Percentiles rank a stretch among this genome's conserved stretches.
Evolutionary conservation across 139 green algal species (phyloP).

Genomic region (Zygnema circumcarinatum): DNA sequence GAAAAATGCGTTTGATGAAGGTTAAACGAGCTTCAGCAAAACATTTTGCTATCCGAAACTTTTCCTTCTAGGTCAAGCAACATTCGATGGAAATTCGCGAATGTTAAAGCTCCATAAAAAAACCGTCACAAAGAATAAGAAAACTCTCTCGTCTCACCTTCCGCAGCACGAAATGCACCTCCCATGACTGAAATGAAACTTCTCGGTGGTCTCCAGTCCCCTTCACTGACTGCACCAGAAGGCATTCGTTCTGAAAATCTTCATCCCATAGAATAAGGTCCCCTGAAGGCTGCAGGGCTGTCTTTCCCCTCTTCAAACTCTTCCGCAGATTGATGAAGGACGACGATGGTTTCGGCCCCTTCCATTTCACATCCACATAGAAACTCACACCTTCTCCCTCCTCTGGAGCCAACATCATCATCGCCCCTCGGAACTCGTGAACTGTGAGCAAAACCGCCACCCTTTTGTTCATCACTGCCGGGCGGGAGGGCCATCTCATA

Average conservation of each 20-base stretch:
- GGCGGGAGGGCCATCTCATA: background rate
- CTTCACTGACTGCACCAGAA: conserved; percentile 2
- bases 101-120: background rate
- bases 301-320: conserved; percentile 15
- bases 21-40: background rate
- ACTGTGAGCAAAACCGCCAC: background rate
- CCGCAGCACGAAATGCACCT: conserved; percentile 20
- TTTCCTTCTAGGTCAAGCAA: too few relatives aligned
- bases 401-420: background rate
- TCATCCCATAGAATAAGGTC: conserved; percentile 15
- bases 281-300: background rate
- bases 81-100: background rate
- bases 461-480: background rate
- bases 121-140: background rate
- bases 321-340: background rate
- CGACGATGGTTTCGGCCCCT: conserved; percentile 14
- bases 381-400: background rate
- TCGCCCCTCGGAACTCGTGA: background rate
- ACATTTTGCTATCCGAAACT: too few relatives aligned
- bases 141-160: conserved; percentile 10
- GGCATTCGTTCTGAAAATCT: conserved; percentile 17
- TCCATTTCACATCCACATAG: conserved; percentile 41
- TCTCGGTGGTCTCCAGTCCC: background rate
- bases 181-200: conserved; percentile 29
- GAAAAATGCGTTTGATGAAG: background rate